Evolutionary conservation across 163 green algal species (phyloP).

Genomic region (Scenedesmus sp.): DNA sequence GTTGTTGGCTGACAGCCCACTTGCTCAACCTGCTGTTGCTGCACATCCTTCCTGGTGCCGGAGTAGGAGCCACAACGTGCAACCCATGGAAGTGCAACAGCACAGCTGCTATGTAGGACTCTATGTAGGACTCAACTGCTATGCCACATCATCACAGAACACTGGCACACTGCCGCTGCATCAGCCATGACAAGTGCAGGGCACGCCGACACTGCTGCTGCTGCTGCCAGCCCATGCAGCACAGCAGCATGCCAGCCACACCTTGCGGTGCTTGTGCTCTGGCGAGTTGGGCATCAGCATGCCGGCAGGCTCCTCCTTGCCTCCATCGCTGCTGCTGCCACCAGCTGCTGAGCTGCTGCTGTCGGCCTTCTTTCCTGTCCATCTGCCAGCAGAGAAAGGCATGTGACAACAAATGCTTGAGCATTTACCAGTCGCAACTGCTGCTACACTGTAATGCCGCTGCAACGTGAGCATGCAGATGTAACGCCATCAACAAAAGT

Average conservation of each 20-base stretch:
- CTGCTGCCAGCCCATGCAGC: neutral
- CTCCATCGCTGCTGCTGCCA: slow-evolving; percentile 18
- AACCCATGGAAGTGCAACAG: no score
- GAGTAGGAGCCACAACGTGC: no score
- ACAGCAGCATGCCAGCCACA: neutral
- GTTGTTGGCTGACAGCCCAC: no score
- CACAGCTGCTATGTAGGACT: no score
- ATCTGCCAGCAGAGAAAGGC: neutral
- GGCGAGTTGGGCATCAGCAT: slow-evolving; percentile 40
- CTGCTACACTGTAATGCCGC: neutral
- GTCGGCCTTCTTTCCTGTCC: slow-evolving; percentile 38
- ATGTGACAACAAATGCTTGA: neutral
- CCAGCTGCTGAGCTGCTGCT: neutral
- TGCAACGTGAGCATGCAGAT: neutral
- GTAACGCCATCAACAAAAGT: no score
- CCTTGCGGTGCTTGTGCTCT: slow-evolving; percentile 53
- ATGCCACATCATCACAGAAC: no score
- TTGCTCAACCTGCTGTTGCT: neutral
- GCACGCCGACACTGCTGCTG: neutral
- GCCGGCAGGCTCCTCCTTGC: slow-evolving; percentile 7
- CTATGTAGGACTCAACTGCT: no score
- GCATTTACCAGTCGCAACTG: neutral
- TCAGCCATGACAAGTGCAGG: neutral
- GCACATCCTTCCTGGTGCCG: no score
- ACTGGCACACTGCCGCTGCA: neutral